Evolutionary conservation across 768 basidiomycete genomes (phyloP).

Genomic region (Kwoniella heveanensis): DNA sequence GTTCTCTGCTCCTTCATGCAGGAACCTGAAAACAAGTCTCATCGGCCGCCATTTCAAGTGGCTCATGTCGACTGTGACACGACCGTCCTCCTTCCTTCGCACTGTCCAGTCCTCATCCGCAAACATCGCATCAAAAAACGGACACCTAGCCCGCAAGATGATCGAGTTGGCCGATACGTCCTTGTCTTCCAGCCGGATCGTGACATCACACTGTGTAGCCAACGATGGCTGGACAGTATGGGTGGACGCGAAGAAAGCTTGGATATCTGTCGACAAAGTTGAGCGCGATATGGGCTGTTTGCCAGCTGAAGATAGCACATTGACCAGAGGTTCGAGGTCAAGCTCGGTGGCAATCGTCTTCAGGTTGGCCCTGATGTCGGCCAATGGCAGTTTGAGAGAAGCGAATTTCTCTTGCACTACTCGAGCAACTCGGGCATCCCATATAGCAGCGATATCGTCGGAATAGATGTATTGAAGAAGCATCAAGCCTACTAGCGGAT

Average conservation of each 20-base stretch:
- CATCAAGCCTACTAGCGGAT: conserved; percentile 70
- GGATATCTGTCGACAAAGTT: conserved; percentile 63
- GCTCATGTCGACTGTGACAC: conserved; percentile 67
- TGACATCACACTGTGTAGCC: conserved; percentile 62
- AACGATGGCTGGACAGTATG: conserved; percentile 6
- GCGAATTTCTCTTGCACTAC: conserved; percentile 59
- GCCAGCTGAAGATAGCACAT: conserved; percentile 65
- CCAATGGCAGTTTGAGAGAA: conserved; percentile 42
- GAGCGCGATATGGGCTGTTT: conserved; percentile 62
- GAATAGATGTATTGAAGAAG: conserved; percentile 84
- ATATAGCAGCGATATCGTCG: conserved; percentile 76
- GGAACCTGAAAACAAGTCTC: conserved; percentile 71
- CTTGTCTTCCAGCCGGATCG: conserved; percentile 68
- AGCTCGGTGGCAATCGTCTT: conserved; percentile 64
- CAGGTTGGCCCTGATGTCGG: conserved; percentile 69
- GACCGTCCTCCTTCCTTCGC: conserved; percentile 64
- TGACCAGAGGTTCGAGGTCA: conserved; percentile 62
- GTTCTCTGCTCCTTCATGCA: conserved; percentile 72
- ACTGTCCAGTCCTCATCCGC: conserved; percentile 77
- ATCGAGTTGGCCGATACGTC: conserved; percentile 69
- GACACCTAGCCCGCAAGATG: conserved; percentile 77
- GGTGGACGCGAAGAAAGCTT: conserved; percentile 59
- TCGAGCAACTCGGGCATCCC: conserved; percentile 72
- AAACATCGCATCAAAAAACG: conserved; percentile 82
- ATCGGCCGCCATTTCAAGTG: conserved; percentile 76